phyloP scores from a whole-genome alignment of 352 stramenopile species.

The Pythium apleroticum region DNA sequence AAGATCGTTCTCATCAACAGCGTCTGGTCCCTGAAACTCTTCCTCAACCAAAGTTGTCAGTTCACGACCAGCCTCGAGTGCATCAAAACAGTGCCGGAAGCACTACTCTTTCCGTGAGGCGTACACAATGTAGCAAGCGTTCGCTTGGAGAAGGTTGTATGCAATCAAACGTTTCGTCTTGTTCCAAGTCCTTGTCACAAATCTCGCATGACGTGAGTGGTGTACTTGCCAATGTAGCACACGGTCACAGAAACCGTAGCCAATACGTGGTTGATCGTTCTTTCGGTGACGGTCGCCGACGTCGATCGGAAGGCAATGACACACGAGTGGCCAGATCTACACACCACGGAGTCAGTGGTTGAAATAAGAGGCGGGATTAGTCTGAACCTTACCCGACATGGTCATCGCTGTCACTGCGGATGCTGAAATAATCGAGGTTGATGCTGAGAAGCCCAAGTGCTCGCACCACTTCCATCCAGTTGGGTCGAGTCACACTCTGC shows the following conservation, averaged over 20 bases:
- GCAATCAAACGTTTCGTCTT: too few species aligned
- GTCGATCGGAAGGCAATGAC: neutral
- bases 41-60: constrained; percentile 2
- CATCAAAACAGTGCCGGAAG: constrained; percentile 5
- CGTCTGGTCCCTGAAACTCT: constrained; percentile 11
- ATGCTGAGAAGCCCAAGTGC: neutral
- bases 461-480: neutral
- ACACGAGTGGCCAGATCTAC: neutral
- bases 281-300: neutral
- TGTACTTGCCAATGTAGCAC: neutral
- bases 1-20: neutral
- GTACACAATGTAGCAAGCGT: too few species aligned
- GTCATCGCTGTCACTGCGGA: neutral
- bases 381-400: too few species aligned
- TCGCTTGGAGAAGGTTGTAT: too few species aligned
- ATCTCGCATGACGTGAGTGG: neutral
- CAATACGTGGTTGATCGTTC: neutral
- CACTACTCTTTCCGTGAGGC: too few species aligned
- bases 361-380: too few species aligned
- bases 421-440: neutral
- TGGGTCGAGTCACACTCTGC: neutral
- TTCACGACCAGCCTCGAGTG: constrained; percentile 1
- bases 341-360: too few species aligned
- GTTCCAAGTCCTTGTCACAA: neutral
- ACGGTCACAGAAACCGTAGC: neutral